Evolutionary conservation across 2,329 filamentous ascomycete genomes (phyloP).

Genomic region (Madurella mycetomatis): DNA sequence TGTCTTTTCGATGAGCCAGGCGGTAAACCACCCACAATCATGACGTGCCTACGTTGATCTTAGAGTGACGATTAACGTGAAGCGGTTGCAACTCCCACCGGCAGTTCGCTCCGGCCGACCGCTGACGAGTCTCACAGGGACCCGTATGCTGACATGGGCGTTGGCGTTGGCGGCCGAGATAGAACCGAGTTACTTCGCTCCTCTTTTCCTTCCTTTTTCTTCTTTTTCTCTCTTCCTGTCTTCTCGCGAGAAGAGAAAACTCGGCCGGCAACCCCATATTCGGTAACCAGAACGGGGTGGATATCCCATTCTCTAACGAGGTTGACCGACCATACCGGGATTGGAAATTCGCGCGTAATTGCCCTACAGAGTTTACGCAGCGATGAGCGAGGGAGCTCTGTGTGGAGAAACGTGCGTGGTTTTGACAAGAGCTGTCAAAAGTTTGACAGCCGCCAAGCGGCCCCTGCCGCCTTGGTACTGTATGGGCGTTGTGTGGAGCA

Average conservation of each 20-base stretch:
- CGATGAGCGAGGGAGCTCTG: no score
- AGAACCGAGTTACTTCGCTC: neutral
- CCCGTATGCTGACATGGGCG: neutral
- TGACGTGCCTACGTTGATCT: no score
- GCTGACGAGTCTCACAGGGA: no score
- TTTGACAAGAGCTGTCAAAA: neutral
- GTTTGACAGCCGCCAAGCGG: conserved; percentile 3
- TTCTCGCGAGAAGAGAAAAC: neutral
- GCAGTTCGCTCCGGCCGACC: neutral
- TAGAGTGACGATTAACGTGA: no score
- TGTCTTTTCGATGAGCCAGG: neutral
- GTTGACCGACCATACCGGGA: no score
- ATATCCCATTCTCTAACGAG: no score
- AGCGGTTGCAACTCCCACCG: neutral
- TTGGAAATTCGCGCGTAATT: no score
- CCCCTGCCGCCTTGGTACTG: neutral
- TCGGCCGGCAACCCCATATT: no score
- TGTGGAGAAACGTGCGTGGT: no score
- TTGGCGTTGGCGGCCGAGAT: neutral
- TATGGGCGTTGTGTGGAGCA: neutral
- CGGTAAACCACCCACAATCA: no score
- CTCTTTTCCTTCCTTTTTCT: neutral
- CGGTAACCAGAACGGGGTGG: no score
- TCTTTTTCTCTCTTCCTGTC: neutral
- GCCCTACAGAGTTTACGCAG: no score